Conservation (phyloP, 1,139 yeast species). For the Keqinozyma sinolaborantium region DNA sequence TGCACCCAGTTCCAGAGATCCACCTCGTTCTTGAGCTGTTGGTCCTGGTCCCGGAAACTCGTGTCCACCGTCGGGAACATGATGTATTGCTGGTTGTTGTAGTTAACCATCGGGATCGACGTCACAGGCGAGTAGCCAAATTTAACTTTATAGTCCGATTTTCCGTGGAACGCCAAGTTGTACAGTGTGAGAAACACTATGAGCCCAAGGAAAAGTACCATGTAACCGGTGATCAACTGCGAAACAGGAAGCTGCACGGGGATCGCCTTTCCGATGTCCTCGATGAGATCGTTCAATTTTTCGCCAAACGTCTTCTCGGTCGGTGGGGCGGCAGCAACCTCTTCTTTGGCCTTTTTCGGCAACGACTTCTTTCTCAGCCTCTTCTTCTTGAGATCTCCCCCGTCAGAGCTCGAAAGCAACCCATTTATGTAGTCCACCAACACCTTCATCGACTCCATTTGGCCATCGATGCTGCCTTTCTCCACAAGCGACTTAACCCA, state of each 20-base stretch:
- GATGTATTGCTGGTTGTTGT: constrained; percentile 42
- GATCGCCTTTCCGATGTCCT: constrained; percentile 24
- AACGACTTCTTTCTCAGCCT: constrained; percentile 17
- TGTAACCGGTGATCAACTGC: constrained; percentile 20
- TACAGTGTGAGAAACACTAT: constrained; percentile 6
- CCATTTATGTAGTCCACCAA: constrained; percentile 57
- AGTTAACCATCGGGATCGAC: constrained; percentile 13
- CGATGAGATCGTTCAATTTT: constrained; percentile 20
- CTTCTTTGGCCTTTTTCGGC: constrained; percentile 9
- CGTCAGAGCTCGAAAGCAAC: constrained; percentile 25
- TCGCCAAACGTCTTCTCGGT: constrained; percentile 6
- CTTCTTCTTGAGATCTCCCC: constrained; percentile 16
- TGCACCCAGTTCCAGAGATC: constrained; percentile 83
- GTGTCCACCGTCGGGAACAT: constrained; percentile 46
- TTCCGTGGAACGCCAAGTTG: constrained; percentile 4
- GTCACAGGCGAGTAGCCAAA: neutral
- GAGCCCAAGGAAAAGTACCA: constrained; percentile 15
- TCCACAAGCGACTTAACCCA: constrained; percentile 93
- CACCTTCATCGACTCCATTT: constrained; percentile 62
- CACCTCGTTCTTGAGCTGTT: constrained; percentile 51
- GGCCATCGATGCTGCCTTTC: constrained; percentile 90
- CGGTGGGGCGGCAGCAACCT: constrained; percentile 11
- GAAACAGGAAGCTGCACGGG: constrained; percentile 26
- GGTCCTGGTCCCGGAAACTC: constrained; percentile 28
- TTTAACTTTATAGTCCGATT: constrained; percentile 2